Conservation (phyloP, 192 early-diverging fungal genomes). For the Backusella macrospora region DNA sequence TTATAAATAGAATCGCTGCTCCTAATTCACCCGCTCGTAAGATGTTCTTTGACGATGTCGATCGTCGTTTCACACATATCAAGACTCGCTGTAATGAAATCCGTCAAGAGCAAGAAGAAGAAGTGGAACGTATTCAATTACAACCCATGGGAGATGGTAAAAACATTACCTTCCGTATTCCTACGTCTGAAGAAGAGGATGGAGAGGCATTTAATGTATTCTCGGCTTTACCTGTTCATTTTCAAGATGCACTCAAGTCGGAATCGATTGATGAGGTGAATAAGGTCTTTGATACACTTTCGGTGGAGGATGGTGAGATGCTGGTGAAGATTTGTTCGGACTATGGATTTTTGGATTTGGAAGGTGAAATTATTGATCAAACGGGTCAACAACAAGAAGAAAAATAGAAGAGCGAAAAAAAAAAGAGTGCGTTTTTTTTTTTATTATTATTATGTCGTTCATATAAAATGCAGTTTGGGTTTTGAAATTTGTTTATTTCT, state of each 20-base stretch:
- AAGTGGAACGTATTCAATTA: constrained; percentile 70
- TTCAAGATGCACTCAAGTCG: constrained; percentile 75
- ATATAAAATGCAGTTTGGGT: too few species aligned
- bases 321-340: constrained; percentile 74
- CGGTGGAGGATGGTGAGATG: constrained; percentile 73
- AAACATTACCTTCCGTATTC: constrained; percentile 70
- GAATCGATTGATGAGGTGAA: constrained; percentile 86
- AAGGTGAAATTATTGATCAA: constrained; percentile 32
- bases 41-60: constrained; percentile 88
- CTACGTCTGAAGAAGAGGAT: constrained; percentile 49
- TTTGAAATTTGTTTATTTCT: not conserved
- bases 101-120: constrained; percentile 50
- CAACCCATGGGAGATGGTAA: constrained; percentile 73
- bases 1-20: constrained; percentile 40
- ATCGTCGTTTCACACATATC: constrained; percentile 82
- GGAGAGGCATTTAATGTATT: constrained; percentile 72
- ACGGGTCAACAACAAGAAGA: constrained; percentile 5
- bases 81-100: constrained; percentile 69
- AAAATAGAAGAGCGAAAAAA: too few species aligned
- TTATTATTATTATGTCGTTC: not conserved
- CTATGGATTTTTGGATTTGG: constrained; percentile 64
- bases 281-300: constrained; percentile 69
- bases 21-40: constrained; percentile 63
- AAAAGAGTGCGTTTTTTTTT: not conserved
- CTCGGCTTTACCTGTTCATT: constrained; percentile 63